Conservation (phyloP, 371 early-diverging fungal genomes). For the Capillidium heterosporum region DNA sequence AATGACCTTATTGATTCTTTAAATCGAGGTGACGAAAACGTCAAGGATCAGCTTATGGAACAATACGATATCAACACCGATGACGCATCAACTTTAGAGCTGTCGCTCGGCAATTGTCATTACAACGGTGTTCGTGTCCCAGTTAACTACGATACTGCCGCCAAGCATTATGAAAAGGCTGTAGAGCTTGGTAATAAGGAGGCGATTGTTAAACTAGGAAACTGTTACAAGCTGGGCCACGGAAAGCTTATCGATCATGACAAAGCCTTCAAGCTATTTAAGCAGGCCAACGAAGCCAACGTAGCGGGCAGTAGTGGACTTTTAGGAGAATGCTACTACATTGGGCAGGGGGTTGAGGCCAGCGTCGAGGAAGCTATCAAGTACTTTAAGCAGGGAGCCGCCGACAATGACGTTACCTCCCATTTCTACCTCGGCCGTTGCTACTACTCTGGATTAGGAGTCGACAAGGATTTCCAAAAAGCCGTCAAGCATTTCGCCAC, state of each 20-base stretch:
- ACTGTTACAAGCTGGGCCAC: slow-evolving; percentile 1
- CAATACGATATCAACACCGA: slow-evolving; percentile 1
- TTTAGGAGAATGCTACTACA: slow-evolving; percentile 3
- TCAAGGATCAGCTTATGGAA: neutral
- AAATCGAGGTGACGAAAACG: slow-evolving; percentile 1
- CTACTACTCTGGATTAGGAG: slow-evolving; percentile 9
- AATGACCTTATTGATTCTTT: neutral
- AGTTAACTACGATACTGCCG: slow-evolving; percentile 49
- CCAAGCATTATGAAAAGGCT: slow-evolving; percentile 55
- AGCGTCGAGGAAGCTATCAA: slow-evolving; percentile 3
- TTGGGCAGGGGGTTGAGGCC: neutral
- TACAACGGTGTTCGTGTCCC: slow-evolving; percentile 44
- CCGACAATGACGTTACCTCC: slow-evolving; percentile 11
- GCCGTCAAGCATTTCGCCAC: slow-evolving; percentile 9
- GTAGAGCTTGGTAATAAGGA: slow-evolving; percentile 59
- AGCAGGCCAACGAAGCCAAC: neutral
- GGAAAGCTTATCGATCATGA: slow-evolving; percentile 2
- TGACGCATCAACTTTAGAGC: neutral
- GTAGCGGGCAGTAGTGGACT: neutral
- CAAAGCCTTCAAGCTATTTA: neutral
- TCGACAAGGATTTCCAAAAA: slow-evolving; percentile 6
- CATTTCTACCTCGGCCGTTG: slow-evolving; percentile 12
- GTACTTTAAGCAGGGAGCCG: neutral
- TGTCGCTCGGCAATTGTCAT: slow-evolving; percentile 60
- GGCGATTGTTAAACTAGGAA: slow-evolving; percentile 22